Conservation (phyloP, 2,329 filamentous ascomycete genomes). For the Dothiorella sarmentorum region DNA sequence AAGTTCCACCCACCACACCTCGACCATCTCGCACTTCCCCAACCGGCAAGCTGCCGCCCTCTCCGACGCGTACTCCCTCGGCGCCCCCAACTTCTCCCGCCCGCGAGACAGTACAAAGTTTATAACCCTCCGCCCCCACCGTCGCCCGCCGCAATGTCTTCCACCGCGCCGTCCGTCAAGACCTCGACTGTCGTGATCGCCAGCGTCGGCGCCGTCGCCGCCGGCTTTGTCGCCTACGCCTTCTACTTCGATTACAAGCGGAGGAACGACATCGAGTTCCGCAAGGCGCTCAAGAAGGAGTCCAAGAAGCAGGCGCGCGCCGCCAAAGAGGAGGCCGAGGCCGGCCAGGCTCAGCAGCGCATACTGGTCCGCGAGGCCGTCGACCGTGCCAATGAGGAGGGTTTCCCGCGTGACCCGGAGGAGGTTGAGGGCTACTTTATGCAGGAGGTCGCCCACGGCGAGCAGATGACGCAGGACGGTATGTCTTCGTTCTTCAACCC, state of each 20-base stretch:
- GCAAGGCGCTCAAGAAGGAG: constrained; percentile 65
- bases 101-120: not conserved
- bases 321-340: constrained; percentile 69
- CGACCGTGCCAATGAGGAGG: constrained; percentile 80
- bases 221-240: constrained; percentile 61
- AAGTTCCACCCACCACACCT: no score
- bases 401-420: constrained; percentile 85
- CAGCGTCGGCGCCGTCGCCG: constrained; percentile 56
- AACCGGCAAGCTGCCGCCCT: constrained; percentile 8
- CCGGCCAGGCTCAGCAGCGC: constrained; percentile 63
- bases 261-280: constrained; percentile 61
- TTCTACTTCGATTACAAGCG: constrained; percentile 65
- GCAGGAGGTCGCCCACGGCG: constrained; percentile 86
- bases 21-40: constrained; percentile 2
- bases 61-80: not conserved
- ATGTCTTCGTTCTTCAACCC: constrained; percentile 13
- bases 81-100: constrained; percentile 10
- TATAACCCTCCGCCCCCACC: not conserved
- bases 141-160: constrained; percentile 24
- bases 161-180: constrained; percentile 43
- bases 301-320: constrained; percentile 68
- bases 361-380: constrained; percentile 72
- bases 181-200: constrained; percentile 57
- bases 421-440: constrained; percentile 97
- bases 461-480: constrained; percentile 80